Percentiles rank a stretch among this genome's conserved stretches.
phyloP scores from a whole-genome alignment of 2,329 filamentous ascomycete species.

The Diaporthe vaccinii region DNA sequence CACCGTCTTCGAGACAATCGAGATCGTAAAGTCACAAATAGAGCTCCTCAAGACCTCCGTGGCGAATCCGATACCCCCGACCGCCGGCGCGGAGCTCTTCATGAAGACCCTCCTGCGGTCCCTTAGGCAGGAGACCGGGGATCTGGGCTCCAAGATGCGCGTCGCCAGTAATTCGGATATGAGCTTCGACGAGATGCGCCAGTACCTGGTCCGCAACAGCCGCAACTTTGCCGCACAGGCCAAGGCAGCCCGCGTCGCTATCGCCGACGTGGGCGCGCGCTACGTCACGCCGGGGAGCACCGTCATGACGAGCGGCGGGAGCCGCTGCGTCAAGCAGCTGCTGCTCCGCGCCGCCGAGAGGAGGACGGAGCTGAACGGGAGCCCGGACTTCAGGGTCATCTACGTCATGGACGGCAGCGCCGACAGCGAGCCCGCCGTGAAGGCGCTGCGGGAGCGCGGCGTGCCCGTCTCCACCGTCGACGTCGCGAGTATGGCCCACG shows the following conservation, averaged over 20 bases:
- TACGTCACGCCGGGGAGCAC: conserved; percentile 84
- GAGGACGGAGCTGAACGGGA: conserved; percentile 64
- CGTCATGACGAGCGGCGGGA: conserved; percentile 92
- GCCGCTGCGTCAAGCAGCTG: conserved; percentile 84
- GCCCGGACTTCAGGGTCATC: conserved; percentile 82
- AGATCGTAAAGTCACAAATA: conserved; percentile 84
- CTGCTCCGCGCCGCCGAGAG: conserved; percentile 80
- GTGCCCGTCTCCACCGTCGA: conserved; percentile 88
- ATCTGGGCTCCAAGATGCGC: conserved; percentile 43
- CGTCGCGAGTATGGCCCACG: conserved; percentile 82
- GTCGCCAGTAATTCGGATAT: conserved; percentile 52
- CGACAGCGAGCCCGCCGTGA: conserved; percentile 80
- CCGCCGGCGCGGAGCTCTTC: conserved; percentile 95
- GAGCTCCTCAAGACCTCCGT: conserved; percentile 82
- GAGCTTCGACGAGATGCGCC: conserved; percentile 85
- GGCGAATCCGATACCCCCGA: conserved; percentile 90
- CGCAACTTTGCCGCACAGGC: conserved; percentile 89
- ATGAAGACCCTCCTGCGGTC: conserved; percentile 90
- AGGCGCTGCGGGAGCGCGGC: conserved; percentile 77
- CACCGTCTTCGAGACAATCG: conserved; percentile 94
- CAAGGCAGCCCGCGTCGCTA: conserved; percentile 85
- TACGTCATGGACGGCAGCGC: conserved; percentile 75
- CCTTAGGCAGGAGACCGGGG: conserved; percentile 65
- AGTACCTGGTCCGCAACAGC: conserved; percentile 88
- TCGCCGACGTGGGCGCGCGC: conserved; percentile 82